Percentiles rank a stretch among this genome's conserved stretches.
These are phyloP conservation scores for Sabuloglossum arenarium DNA, from an alignment of 495 filamentous ascomycete genomes.

Conservation along the genomic window DNA sequence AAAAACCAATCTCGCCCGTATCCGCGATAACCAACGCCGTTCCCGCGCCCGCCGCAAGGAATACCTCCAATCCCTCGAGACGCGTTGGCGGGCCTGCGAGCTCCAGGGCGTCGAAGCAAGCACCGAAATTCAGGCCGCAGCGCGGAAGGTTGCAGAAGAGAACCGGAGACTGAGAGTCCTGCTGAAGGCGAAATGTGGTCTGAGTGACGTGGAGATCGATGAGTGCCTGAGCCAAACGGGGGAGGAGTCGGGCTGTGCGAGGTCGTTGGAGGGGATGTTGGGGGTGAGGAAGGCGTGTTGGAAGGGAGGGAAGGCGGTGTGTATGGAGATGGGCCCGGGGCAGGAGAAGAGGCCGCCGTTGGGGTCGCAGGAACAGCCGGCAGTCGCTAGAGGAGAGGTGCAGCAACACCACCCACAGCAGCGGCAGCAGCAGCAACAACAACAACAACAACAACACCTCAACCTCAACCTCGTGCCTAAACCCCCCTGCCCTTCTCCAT, in stretches of 20 bases:
- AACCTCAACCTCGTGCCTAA: neutral
- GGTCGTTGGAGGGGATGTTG: slow-evolving; percentile 10
- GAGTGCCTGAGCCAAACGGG: slow-evolving; percentile 1
- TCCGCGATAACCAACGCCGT: slow-evolving; percentile 66
- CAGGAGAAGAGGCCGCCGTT: neutral
- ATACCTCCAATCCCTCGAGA: slow-evolving; percentile 50
- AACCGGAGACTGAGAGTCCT: slow-evolving; percentile 34
- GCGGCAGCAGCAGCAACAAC: neutral
- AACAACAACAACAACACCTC: neutral
- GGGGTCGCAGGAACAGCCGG: neutral
- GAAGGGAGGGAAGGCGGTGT: slow-evolving; percentile 3
- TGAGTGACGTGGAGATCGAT: slow-evolving; percentile 24
- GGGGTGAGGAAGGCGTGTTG: slow-evolving; percentile 8
- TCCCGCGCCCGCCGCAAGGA: slow-evolving; percentile 58
- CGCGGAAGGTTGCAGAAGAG: slow-evolving; percentile 39
- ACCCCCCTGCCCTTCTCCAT: neutral
- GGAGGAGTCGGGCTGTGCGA: neutral
- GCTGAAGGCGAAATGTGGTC: slow-evolving; percentile 19
- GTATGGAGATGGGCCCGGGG: neutral
- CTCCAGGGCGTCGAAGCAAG: slow-evolving; percentile 33
- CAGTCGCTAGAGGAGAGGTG: neutral
- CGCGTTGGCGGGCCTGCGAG: slow-evolving; percentile 38
- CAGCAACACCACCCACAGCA: neutral
- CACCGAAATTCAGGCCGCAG: slow-evolving; percentile 40
- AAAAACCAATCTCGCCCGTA: slow-evolving; percentile 28